Evolutionary conservation across 2,329 filamentous ascomycete species (phyloP).

Genomic region (Stachybotrys echinatus): DNA sequence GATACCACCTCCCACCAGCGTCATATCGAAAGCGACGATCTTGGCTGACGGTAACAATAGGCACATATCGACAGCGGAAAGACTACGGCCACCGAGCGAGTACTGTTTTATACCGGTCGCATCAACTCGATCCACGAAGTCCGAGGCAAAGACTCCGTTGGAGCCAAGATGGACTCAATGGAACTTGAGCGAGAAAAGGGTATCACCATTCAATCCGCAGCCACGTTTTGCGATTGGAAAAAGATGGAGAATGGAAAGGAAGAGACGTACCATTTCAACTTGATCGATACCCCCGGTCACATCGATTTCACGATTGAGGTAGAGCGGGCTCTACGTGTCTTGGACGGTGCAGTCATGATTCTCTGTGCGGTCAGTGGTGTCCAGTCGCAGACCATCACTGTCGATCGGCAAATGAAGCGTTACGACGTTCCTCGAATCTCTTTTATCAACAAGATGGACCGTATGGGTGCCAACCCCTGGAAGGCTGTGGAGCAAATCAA

Average conservation of each 20-base stretch:
- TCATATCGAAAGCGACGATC: constrained; percentile 1
- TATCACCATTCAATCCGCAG: constrained; percentile 97
- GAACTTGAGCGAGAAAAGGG: constrained; percentile 97
- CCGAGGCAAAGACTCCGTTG: constrained; percentile 86
- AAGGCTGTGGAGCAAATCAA: constrained; percentile 98
- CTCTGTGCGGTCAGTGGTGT: constrained; percentile 95
- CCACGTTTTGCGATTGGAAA: constrained; percentile 95
- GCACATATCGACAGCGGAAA: constrained; percentile 99
- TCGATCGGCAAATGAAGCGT: constrained; percentile 96
- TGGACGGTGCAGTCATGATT: constrained; percentile 98
- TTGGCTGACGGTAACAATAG: constrained; percentile 33
- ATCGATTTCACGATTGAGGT: constrained; percentile 99
- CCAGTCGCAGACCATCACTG: constrained; percentile 96
- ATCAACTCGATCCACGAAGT: constrained; percentile 98
- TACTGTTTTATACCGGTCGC: constrained; percentile 95
- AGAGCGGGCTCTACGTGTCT: constrained; percentile 86
- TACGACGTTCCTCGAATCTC: constrained; percentile 95
- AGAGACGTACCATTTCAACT: constrained; percentile 91
- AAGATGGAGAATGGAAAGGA: constrained; percentile 81
- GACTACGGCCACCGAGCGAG: constrained; percentile 92
- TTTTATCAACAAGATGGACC: constrained; percentile 99
- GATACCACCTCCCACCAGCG: no score
- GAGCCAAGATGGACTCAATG: constrained; percentile 99
- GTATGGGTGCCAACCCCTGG: constrained; percentile 97
- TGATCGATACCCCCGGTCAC: constrained; percentile 97